phyloP scores from a whole-genome alignment of 805 yeast genomes.

The Saturnispora halmiae region DNA sequence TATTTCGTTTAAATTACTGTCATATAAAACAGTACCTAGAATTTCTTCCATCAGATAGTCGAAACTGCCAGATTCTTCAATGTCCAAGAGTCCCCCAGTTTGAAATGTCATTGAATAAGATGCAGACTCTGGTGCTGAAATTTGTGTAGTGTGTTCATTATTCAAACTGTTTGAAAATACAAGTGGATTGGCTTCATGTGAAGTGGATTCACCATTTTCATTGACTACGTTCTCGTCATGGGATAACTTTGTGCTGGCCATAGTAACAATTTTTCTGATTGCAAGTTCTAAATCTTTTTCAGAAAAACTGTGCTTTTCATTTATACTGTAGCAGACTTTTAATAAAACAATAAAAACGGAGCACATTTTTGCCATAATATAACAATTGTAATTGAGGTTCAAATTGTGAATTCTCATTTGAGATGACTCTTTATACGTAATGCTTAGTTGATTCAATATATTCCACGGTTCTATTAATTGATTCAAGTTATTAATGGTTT shows the following conservation, averaged over 20 bases:
- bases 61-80: not conserved
- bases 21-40: not conserved
- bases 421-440: not conserved
- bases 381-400: conserved; percentile 1
- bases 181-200: not conserved
- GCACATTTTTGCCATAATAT: not conserved
- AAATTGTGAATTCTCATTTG: no score
- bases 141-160: not conserved
- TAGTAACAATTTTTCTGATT: not conserved
- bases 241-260: not conserved
- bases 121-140: not conserved
- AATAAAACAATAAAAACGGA: not conserved
- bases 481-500: not conserved
- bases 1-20: not conserved
- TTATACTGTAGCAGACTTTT: not conserved
- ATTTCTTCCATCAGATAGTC: not conserved
- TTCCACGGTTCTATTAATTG: not conserved
- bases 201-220: not conserved
- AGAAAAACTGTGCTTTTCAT: not conserved
- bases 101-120: not conserved
- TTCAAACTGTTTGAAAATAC: not conserved
- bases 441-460: not conserved
- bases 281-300: not conserved
- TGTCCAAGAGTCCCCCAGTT: no score
- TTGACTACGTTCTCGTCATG: not conserved